A percentile compares a stretch with the other conserved stretches of the same genome.
Evolutionary conservation across 305 asterid genomes (phyloP).

Genomic region (Stenogyne calaminthoides): DNA sequence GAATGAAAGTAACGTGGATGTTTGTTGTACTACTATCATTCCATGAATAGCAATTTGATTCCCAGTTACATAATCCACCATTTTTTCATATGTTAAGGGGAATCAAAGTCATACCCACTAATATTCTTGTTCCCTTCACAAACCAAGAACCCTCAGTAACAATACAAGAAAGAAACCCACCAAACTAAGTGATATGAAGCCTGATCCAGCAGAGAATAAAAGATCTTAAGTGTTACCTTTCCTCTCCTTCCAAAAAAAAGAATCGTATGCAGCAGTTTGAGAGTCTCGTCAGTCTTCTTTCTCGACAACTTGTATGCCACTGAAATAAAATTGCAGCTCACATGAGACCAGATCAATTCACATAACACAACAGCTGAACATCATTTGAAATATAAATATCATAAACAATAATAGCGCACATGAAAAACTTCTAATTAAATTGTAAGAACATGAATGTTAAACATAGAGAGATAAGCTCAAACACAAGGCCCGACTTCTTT

Average conservation of each 20-base stretch:
- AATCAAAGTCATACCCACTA: too few relatives aligned
- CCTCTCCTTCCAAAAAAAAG: slow-evolving; percentile 82
- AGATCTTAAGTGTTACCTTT: slow-evolving; percentile 24
- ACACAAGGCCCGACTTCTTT: slow-evolving; percentile 40
- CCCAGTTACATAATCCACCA: not conserved
- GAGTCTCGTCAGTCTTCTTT: slow-evolving; percentile 81
- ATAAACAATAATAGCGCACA: too few relatives aligned
- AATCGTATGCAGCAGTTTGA: slow-evolving; percentile 75
- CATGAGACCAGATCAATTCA: slow-evolving; percentile 17
- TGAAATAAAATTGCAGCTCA: slow-evolving; percentile 39
- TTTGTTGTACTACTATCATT: not conserved
- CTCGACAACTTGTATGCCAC: slow-evolving; percentile 80
- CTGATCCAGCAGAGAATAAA: slow-evolving; percentile 3
- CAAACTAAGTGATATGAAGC: slow-evolving; percentile 24
- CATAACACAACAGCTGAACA: slow-evolving; percentile 13
- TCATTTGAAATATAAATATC: not conserved
- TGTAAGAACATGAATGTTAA: not conserved
- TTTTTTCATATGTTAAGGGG: not conserved
- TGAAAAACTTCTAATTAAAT: not conserved
- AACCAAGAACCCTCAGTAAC: not conserved
- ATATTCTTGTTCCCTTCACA: too few relatives aligned
- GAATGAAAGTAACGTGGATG: not conserved
- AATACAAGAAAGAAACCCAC: not conserved
- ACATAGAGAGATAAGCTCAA: slow-evolving; percentile 8
- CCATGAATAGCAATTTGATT: not conserved